Evolutionary conservation across 805 yeast genomes (phyloP).

Genomic region (Metahyphopichia silvanorum): DNA sequence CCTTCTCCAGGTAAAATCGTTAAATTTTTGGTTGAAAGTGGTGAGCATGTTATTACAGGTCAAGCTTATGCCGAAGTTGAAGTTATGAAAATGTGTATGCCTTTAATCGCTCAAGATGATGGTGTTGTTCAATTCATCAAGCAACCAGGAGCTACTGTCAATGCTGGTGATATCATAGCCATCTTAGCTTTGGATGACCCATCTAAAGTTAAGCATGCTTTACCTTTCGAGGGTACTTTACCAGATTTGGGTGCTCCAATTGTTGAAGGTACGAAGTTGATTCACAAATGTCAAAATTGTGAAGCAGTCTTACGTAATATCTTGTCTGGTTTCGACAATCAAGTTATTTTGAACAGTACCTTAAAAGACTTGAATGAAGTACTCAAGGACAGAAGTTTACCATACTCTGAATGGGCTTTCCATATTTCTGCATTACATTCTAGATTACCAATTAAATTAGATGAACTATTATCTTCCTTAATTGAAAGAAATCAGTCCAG

Average conservation of each 20-base stretch:
- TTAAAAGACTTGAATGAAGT: conserved; percentile 69
- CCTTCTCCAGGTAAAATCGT: conserved; percentile 99
- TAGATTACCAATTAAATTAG: conserved; percentile 78
- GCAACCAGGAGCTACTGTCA: conserved; percentile 97
- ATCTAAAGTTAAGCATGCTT: conserved; percentile 93
- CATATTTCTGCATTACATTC: conserved; percentile 89
- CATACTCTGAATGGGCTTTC: conserved; percentile 88
- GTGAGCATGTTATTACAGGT: conserved; percentile 88
- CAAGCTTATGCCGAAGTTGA: conserved; percentile 98
- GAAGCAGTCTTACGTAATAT: conserved; percentile 69
- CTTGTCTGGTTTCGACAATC: conserved; percentile 90
- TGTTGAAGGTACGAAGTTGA: conserved; percentile 79
- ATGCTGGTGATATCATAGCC: conserved; percentile 96
- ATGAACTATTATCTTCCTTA: conserved; percentile 58
- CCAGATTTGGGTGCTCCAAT: conserved; percentile 86
- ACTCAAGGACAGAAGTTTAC: conserved; percentile 76
- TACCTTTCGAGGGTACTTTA: conserved; percentile 90
- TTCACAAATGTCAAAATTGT: conserved; percentile 63
- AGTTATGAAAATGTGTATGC: conserved; percentile 99
- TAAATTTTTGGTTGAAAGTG: conserved; percentile 88
- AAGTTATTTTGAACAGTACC: conserved; percentile 85
- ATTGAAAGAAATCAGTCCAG: conserved; percentile 65
- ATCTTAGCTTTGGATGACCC: conserved; percentile 95
- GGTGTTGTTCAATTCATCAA: conserved; percentile 90
- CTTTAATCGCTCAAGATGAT: conserved; percentile 87